These are phyloP conservation scores for Stevia rebaudiana DNA, from an alignment of 140 eudicot species.

Conservation along the genomic window DNA sequence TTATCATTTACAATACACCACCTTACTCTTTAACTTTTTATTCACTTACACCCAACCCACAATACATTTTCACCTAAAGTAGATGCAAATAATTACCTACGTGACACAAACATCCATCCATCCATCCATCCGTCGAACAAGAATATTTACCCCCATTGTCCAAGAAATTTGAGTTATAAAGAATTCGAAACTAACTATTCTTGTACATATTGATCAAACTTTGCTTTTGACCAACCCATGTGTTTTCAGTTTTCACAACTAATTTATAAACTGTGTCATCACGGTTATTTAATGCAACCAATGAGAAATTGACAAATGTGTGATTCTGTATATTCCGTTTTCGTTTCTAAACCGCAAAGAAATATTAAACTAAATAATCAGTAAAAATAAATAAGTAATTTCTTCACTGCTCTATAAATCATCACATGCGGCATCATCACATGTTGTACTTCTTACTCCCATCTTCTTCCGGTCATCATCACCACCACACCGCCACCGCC, in stretches of 20 bases:
- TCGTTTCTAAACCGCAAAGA: background rate
- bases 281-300: background rate
- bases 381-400: slow-evolving; percentile 18
- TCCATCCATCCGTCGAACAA: too few species aligned
- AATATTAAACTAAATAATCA: slow-evolving; percentile 1
- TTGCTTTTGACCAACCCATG: slow-evolving; percentile 37
- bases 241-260: slow-evolving; percentile 14
- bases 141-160: too few species aligned
- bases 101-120: too few species aligned
- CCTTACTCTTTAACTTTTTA: too few species aligned
- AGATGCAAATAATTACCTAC: too few species aligned
- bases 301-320: slow-evolving; percentile 5
- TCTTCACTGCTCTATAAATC: slow-evolving; percentile 21
- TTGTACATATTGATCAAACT: slow-evolving; percentile 17
- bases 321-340: slow-evolving; percentile 12
- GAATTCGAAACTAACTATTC: slow-evolving; percentile 4
- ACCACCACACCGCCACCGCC: background rate
- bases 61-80: too few species aligned
- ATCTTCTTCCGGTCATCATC: slow-evolving; percentile 16
- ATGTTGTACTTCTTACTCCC: slow-evolving; percentile 37
- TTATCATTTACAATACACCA: too few species aligned
- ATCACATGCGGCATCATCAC: slow-evolving; percentile 23
- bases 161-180: too few species aligned
- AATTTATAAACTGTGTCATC: background rate
- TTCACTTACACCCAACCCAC: too few species aligned